Evolutionary conservation across 2,329 filamentous ascomycete genomes (phyloP), one percentile per base, ranked within the genome.

Genomic region (Cladophialophora carrionii): DNA sequence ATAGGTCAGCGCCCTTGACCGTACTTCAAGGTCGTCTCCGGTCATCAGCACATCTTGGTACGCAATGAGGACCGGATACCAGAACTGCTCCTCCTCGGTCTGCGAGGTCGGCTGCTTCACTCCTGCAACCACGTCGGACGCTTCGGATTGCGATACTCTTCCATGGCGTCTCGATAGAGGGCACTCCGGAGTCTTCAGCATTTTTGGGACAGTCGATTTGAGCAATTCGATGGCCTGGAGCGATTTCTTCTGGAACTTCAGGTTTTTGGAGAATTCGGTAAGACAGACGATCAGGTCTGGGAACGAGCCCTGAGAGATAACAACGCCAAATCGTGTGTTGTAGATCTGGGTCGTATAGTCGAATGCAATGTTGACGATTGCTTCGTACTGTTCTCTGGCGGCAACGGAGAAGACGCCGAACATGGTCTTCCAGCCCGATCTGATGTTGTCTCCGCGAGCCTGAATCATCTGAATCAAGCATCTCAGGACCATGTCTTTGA

Each of bases 1-100:
- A 77, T 98, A 99, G 72, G 93, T 96, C 48, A 99, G 83, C 2
- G 96, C 95, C 79, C 82, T 79, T 68, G 86, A 97, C 64, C 95
- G 89, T 48, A 98, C 95, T 78, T 99, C 95, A 20, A 99, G 84
- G 75, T 99, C 95, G 77, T 99, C 96, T 2, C 96, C 95, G 1
- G 95, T 99, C 95, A 99, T 99, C 55, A 99, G 81, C 24, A 99
- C 93, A 76, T 99, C 95, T 75, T 99, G 95, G 82, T 99, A 99
- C 2, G 96, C 94, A 75, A 99, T 98, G 32, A 99, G 82, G 5
- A 99, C 91, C 0, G 95, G 95, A 77, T 99, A 99, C 95, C 95
- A 99, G 78, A 93, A 99, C 43, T 96, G 93, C 76, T 98, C 95
- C 76, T 99, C 96, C 69, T 95, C 88, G 3, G 93, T 96, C 53